phyloP scores from a whole-genome alignment of 805 yeast species.

The Candida adriatica region DNA sequence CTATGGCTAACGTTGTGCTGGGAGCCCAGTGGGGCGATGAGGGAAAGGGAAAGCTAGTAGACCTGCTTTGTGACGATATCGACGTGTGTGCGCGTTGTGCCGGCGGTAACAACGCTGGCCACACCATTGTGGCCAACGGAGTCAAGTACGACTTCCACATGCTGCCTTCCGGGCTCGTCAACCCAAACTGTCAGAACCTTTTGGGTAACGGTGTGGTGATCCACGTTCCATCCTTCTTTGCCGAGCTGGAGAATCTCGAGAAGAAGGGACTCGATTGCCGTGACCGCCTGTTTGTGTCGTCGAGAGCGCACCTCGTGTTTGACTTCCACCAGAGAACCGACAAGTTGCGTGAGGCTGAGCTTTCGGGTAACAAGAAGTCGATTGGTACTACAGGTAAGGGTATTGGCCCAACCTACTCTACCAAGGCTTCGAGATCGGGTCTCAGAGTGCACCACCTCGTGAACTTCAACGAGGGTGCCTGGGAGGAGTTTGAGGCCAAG shows the following conservation, averaged over 20 bases:
- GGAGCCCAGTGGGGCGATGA: conserved; percentile 99
- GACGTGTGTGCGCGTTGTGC: conserved; percentile 97
- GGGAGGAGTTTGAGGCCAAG: conserved; percentile 83
- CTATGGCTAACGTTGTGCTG: conserved; percentile 66
- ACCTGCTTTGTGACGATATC: conserved; percentile 86
- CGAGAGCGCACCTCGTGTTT: conserved; percentile 93
- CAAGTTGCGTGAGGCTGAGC: conserved; percentile 89
- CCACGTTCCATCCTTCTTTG: conserved; percentile 88
- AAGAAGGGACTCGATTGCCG: conserved; percentile 61
- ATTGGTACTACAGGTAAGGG: conserved; percentile 99
- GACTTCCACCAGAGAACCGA: conserved; percentile 98
- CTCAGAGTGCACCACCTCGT: conserved; percentile 94
- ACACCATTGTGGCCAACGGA: conserved; percentile 88
- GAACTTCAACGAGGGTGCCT: conserved; percentile 80
- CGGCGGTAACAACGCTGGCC: conserved; percentile 99
- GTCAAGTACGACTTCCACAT: conserved; percentile 95
- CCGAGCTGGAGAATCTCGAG: conserved; percentile 76
- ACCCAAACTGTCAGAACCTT: conserved; percentile 82
- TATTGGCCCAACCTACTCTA: conserved; percentile 96
- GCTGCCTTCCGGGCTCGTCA: conserved; percentile 97
- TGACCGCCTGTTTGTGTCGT: conserved; percentile 78
- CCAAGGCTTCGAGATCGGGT: conserved; percentile 96
- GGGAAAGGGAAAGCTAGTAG: conserved; percentile 98
- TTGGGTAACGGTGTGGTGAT: conserved; percentile 96
- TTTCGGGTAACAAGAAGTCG: conserved; percentile 59